Conservation (phyloP, 148 eudicot genomes). For the Chenopodium album region DNA sequence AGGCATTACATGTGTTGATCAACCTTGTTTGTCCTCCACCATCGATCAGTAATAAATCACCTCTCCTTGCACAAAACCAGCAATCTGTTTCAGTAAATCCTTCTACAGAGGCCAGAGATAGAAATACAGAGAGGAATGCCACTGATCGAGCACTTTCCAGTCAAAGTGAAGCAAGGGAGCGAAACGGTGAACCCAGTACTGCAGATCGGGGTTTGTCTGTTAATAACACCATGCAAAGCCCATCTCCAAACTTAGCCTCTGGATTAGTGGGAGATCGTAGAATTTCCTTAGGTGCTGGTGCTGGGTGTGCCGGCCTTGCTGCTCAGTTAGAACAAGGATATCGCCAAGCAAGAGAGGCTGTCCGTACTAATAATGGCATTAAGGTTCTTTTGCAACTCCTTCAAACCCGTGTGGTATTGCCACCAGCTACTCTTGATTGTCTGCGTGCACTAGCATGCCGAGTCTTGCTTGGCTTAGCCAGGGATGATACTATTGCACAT, state of each 20-base stretch:
- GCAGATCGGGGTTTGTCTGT: conserved; percentile 52
- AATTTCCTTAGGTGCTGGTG: conserved; percentile 85
- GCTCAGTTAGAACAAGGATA: conserved; percentile 95
- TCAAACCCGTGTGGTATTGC: conserved; percentile 76
- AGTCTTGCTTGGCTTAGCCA: conserved; percentile 94
- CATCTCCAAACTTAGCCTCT: conserved; percentile 54
- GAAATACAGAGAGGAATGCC: conserved; percentile 45
- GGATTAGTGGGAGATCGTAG: conserved; percentile 97
- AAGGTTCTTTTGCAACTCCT: conserved; percentile 92
- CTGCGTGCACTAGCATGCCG: conserved; percentile 98
- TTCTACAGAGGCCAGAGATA: conserved; percentile 55
- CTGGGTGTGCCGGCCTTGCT: conserved; percentile 96
- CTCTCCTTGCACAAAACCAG: conserved; percentile 53
- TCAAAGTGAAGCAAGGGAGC: conserved; percentile 63
- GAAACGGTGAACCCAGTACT: conserved; percentile 53
- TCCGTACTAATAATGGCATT: conserved; percentile 93
- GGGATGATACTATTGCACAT: conserved; percentile 94
- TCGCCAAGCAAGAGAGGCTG: conserved; percentile 95
- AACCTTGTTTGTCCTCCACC: conserved; percentile 99
- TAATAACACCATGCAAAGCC: conserved; percentile 47
- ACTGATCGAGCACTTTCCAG: conserved; percentile 44
- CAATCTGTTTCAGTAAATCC: conserved; percentile 51
- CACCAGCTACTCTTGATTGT: conserved; percentile 86
- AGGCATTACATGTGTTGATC: conserved; percentile 81
- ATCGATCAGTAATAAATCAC: conserved; percentile 85